Evolutionary conservation across 805 yeast genomes (phyloP).

Genomic region (Wickerhamiella occidentalis): DNA sequence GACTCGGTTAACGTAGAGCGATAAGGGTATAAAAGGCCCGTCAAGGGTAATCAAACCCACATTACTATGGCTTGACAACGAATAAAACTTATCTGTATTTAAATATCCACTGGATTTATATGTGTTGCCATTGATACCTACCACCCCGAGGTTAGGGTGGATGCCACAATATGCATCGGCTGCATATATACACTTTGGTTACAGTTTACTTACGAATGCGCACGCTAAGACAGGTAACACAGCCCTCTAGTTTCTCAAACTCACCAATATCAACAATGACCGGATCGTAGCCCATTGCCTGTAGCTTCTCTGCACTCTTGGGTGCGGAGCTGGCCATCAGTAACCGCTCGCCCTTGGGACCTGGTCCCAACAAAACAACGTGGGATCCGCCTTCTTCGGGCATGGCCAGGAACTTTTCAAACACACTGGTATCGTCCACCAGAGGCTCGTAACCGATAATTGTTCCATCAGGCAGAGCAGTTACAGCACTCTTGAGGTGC

Average conservation of each 20-base stretch:
- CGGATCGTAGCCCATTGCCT: conserved; percentile 1
- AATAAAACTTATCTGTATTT: too few species aligned
- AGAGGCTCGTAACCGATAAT: conserved; percentile 9
- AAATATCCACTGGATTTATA: too few species aligned
- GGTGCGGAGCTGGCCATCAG: conserved; percentile 10
- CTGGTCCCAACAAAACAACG: conserved; percentile 8
- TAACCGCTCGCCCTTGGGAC: conserved; percentile 5
- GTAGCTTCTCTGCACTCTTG: background rate
- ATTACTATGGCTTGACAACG: too few species aligned
- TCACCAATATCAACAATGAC: conserved; percentile 6
- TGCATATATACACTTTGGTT: too few species aligned
- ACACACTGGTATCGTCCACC: conserved; percentile 3
- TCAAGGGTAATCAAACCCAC: too few species aligned
- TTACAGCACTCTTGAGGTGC: conserved; percentile 10
- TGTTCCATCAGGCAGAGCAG: conserved; percentile 10
- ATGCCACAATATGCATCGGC: background rate
- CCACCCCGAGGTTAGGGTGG: background rate
- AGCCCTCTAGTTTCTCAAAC: conserved; percentile 10
- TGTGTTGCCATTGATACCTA: background rate
- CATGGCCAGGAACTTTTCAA: conserved; percentile 7
- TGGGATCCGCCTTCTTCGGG: conserved; percentile 10
- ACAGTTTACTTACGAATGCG: conserved; percentile 7
- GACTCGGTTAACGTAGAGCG: background rate
- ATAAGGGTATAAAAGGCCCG: too few species aligned
- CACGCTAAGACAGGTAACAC: conserved; percentile 9